Base-by-base conservation (phyloP, 371 early-diverging fungal species). In the Mucor saturninus region DNA sequence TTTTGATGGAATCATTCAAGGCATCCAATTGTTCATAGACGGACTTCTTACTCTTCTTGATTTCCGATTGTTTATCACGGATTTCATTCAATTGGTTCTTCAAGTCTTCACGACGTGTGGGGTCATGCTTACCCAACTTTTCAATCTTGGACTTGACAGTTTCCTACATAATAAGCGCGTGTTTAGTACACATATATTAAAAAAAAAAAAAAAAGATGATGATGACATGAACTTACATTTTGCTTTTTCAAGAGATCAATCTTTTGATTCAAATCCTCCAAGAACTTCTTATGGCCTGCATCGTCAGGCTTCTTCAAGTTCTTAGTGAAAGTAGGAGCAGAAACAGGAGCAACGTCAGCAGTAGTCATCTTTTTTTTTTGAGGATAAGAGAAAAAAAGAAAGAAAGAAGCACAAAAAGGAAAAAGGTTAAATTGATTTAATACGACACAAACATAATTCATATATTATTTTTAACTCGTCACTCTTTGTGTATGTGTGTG, bases 1-100 rank as follows among this genome's bases (percentile, higher is more conserved):
- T 93, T 79, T 85, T 85, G 63, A 95, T 77, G 31, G 83, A 83
- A 30, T 87, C 81, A 65, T 90, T 83, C 28, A 93, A 69, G 46
- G 81, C 64, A 57, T 83, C 91, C 52, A 93, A 72, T 67, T 87
- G 83, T 56, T 90, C 90, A 55, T 87, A 67, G 31, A 81, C 80
- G 62, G 75, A 73, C 54, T 85, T 85, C 54, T 80, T 81, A 39
- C 74, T 67, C 60, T 85, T 72, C 70, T 83, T 86, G 55, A 76
- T 69, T 45, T 80, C 80, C 26, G 83, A 74, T 69, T 86, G 86
- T 61, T 81, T 73, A 30, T 82, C 80, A 63, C 88, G 87, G 54
- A 94, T 81, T 52, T 77, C 89, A 55, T 81, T 81, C 29, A 94
- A 73, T 54, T 86, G 80, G 29, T 74, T 66, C 37, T 82, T 73